These are phyloP conservation scores for Evansstolkia leycettana DNA, from an alignment of 495 filamentous ascomycete species.

Conservation along the genomic window DNA sequence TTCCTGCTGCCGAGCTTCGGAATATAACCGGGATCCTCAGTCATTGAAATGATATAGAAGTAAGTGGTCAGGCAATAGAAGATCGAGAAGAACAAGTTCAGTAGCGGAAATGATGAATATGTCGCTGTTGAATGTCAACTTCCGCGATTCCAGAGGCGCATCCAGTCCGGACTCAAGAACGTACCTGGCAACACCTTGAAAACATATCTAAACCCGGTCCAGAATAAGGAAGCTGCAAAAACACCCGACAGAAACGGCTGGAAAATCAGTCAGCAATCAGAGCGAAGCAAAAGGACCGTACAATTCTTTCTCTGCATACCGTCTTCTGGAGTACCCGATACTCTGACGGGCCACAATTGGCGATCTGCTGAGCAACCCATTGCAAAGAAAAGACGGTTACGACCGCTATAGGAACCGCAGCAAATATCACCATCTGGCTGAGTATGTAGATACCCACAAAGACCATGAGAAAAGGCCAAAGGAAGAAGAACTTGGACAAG, in stretches of 20 bases:
- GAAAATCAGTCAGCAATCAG: not conserved
- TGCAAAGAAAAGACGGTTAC: conserved; percentile 60
- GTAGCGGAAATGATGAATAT: conserved; percentile 47
- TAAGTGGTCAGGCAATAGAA: conserved; percentile 57
- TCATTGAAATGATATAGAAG: conserved; percentile 79
- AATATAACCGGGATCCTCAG: conserved; percentile 85
- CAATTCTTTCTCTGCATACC: conserved; percentile 30
- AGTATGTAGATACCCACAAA: conserved; percentile 58
- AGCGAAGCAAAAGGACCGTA: not conserved
- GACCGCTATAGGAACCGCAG: conserved; percentile 58
- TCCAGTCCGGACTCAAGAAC: conserved; percentile 8
- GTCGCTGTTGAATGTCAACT: conserved; percentile 38
- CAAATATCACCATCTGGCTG: conserved; percentile 59
- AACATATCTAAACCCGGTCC: conserved; percentile 67
- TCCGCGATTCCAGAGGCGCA: not conserved
- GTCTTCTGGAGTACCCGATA: conserved; percentile 83
- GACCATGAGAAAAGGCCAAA: conserved; percentile 73
- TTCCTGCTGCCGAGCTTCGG: conserved; percentile 80
- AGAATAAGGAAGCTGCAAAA: conserved; percentile 78
- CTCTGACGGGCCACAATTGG: conserved; percentile 69
- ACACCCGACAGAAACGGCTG: conserved; percentile 88
- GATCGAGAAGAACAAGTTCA: conserved; percentile 61
- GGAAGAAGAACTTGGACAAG: conserved; percentile 79
- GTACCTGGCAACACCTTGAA: conserved; percentile 59
- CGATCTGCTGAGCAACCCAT: conserved; percentile 61